Evolutionary conservation across 1,284 basidiomycete species (phyloP).

Genomic region (Sporisorium scitamineum): DNA sequence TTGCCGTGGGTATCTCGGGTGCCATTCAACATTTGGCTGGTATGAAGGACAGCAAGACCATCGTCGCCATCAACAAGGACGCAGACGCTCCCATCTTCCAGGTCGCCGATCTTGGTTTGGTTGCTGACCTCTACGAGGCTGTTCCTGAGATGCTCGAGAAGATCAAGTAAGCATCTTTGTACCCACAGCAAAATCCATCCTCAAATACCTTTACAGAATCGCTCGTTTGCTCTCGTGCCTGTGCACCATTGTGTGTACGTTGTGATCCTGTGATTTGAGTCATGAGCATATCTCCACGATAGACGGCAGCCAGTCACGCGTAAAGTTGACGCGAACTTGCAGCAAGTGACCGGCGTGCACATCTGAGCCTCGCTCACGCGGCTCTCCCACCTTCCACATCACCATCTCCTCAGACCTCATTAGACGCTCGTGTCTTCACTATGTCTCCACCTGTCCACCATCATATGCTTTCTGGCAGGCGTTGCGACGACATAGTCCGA

Average conservation of each 20-base stretch:
- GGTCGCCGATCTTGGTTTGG: constrained; percentile 94
- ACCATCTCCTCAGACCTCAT: no score
- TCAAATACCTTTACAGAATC: neutral
- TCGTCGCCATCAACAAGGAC: constrained; percentile 99
- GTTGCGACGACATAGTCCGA: no score
- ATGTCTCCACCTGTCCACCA: no score
- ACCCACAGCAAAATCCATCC: neutral
- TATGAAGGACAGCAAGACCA: constrained; percentile 99
- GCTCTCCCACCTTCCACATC: no score
- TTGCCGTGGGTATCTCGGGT: constrained; percentile 96
- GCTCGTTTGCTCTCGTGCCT: neutral
- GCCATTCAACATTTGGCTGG: constrained; percentile 99
- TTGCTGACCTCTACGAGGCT: constrained; percentile 73
- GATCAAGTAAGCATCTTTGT: constrained; percentile 32
- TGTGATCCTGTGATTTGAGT: no score
- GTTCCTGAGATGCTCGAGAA: constrained; percentile 67
- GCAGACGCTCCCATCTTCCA: constrained; percentile 99
- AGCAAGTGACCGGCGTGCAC: no score
- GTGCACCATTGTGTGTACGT: neutral
- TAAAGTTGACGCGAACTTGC: constrained; percentile 7
- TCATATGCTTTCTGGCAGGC: no score
- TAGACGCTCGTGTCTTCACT: no score
- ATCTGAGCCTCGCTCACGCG: no score
- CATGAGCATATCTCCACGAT: neutral
- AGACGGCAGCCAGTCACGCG: neutral